Evolutionary conservation across 768 basidiomycete species (phyloP).

Genomic region (Agrocybe pediades): DNA sequence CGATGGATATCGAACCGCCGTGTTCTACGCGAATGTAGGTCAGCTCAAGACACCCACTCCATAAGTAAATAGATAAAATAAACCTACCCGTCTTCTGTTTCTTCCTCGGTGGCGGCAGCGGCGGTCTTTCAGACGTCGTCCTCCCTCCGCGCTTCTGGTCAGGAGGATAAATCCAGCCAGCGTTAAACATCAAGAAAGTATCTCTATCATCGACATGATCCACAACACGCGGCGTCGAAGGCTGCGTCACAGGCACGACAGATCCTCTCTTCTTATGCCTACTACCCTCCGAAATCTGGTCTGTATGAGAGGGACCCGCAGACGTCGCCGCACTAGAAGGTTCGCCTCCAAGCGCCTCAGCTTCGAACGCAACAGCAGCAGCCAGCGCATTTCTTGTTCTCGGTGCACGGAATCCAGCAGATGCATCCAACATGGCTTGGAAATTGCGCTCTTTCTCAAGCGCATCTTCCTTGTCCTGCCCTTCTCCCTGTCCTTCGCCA

Average conservation of each 20-base stretch:
- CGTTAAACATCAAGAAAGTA: constrained; percentile 82
- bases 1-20: constrained; percentile 43
- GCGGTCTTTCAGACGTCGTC: constrained; percentile 40
- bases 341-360: constrained; percentile 16
- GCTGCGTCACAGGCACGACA: constrained; percentile 20
- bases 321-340: background rate
- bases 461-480: constrained; percentile 6
- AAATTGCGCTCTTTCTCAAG: constrained; percentile 14
- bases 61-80: constrained; percentile 5
- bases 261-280: constrained; percentile 29
- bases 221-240: constrained; percentile 57
- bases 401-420: constrained; percentile 50
- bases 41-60: background rate
- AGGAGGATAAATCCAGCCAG: constrained; percentile 84
- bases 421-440: constrained; percentile 33
- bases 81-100: constrained; percentile 45
- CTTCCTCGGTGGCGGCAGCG: constrained; percentile 56
- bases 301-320: constrained; percentile 1
- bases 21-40: constrained; percentile 28
- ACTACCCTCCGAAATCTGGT: constrained; percentile 6
- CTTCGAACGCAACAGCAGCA: constrained; percentile 46
- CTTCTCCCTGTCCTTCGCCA: background rate
- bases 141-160: constrained; percentile 70
- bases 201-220: constrained; percentile 70
- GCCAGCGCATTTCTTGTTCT: constrained; percentile 49